Conservation (phyloP, 371 early-diverging fungal genomes). For the Mucor piriformis region DNA sequence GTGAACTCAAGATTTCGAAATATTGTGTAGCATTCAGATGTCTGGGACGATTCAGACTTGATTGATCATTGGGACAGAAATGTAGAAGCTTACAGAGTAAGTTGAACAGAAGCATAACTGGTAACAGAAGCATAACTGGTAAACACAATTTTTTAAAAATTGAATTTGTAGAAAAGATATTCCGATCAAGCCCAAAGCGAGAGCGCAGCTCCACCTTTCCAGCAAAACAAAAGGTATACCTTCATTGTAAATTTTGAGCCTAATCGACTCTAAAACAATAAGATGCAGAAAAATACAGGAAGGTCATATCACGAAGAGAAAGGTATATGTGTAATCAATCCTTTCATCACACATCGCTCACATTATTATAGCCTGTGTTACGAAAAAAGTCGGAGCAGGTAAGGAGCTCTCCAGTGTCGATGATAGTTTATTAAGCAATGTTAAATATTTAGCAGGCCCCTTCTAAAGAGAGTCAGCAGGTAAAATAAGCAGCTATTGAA, state of each 20-base stretch:
- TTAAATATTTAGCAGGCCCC: background rate
- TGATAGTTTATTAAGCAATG: background rate
- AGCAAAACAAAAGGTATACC: conserved; percentile 2
- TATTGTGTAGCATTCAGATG: conserved; percentile 14
- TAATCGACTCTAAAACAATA: background rate
- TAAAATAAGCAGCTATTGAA: background rate
- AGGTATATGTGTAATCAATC: background rate
- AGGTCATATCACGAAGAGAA: background rate
- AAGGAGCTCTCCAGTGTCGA: too few relatives aligned
- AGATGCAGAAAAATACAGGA: background rate
- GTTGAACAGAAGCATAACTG: background rate
- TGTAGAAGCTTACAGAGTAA: conserved; percentile 28
- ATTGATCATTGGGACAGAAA: conserved; percentile 35
- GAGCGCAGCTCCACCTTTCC: conserved; percentile 2
- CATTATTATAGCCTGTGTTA: background rate
- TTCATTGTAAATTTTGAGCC: background rate
- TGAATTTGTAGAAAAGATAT: conserved; percentile 1
- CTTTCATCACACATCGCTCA: background rate
- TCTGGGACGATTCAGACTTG: conserved; percentile 33
- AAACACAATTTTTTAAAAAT: background rate
- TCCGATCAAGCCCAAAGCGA: background rate
- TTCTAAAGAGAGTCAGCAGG: background rate
- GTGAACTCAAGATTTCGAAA: background rate
- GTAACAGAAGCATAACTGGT: background rate
- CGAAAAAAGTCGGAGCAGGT: background rate